Evolutionary conservation across 768 basidiomycete species (phyloP).

Genomic region (Daedaleopsis sinensis): DNA sequence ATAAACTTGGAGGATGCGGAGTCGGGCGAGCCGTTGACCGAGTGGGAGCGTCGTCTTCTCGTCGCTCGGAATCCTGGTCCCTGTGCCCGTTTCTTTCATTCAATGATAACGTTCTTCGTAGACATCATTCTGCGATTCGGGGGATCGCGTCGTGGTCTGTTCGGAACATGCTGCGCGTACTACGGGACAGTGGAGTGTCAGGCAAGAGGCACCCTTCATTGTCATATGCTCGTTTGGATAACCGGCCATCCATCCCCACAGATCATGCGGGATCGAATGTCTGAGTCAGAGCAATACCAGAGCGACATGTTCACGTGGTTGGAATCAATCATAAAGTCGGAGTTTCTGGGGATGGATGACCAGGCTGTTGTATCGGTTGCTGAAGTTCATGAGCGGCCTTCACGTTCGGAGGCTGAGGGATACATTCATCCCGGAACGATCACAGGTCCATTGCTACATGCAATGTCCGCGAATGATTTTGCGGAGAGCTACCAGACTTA

Average conservation of each 20-base stretch:
- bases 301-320: neutral
- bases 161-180: constrained; percentile 22
- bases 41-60: neutral
- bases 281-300: neutral
- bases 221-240: constrained; percentile 36
- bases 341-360: neutral
- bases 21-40: neutral
- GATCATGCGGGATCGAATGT: constrained; percentile 15
- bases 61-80: neutral
- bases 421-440: neutral
- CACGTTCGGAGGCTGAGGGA: neutral
- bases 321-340: neutral
- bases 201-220: constrained; percentile 33
- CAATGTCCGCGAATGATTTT: too few relatives aligned
- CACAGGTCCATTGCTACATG: too few relatives aligned
- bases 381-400: neutral
- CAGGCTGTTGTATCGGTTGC: rapidly evolving
- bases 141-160: constrained; percentile 8
- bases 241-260: constrained; percentile 27
- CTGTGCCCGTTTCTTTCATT: neutral
- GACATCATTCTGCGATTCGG: neutral
- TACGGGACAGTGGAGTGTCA: constrained; percentile 33
- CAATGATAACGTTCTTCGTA: neutral
- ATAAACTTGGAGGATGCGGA: neutral
- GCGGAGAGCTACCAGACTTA: constrained; percentile 29